Base-by-base conservation (phyloP, 2,329 filamentous ascomycete species). In the Xylogone sp. region DNA sequence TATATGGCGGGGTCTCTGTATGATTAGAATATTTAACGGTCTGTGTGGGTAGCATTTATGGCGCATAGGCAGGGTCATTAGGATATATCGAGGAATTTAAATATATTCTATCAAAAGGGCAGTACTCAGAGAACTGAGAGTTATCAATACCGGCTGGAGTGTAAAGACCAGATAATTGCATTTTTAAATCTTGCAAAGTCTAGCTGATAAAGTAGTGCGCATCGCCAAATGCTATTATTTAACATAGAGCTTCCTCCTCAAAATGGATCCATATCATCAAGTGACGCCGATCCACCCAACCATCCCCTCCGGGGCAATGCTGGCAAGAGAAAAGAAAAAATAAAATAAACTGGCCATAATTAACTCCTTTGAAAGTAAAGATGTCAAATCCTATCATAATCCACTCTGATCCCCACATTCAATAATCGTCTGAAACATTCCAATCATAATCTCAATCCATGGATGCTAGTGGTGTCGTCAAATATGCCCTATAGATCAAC, bases 401-500 rank as follows among this genome's bases (percentile, higher is more conserved):
- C 55, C 54, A 52, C 34, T 39, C 34, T 59, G 46, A 53, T 48
- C 51, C 45, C 46, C 45, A 51, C 51, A 51, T 53, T 53, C 58
- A 56, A 61, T 55, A 39, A 50, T 62, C 62, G 54, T 65, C 58
- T 60, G 56, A 18, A 59, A 62, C 62, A 54, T 63, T 50, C 46
- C 55, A 57, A 56, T 63, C 62, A 56, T 64, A 62, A 64, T 27
- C 52, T 54, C 54, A 51, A 52, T 52, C 49, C 51, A 53, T 56
- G 51, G 54, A 55, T 56, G 49, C 43, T 39, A 46, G 47, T 55
- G 44, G 22, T 53, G 54, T 54, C 47, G 34, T 55, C 47, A 55
- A 58, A 44, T 58, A 52, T 51, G 19, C 42, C 42, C 53, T 51
- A 31, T 27, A 24, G 31, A 47, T 20, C 45, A 24, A 22, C 44